A percentile compares a stretch with the other conserved stretches of the same genome.
These are phyloP conservation scores for Alternaria hordeiaustralica DNA, from an alignment of 2,329 filamentous ascomycete genomes.

Conservation along the genomic window DNA sequence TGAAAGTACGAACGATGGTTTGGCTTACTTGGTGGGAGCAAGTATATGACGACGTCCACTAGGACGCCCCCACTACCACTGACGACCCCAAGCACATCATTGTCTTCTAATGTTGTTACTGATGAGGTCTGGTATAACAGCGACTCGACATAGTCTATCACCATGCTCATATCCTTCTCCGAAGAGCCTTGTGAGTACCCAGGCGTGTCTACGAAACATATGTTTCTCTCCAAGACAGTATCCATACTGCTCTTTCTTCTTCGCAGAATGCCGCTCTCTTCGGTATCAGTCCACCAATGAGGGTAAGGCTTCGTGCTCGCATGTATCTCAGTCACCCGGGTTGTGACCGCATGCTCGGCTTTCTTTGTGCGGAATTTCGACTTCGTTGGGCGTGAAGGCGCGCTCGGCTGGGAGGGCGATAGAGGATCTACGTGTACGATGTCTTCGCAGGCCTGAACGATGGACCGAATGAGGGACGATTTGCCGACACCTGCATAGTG, in stretches of 20 bases:
- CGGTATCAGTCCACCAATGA: constrained; percentile 84
- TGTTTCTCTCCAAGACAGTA: constrained; percentile 82
- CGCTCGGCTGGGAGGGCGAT: constrained; percentile 35
- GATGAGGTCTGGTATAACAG: constrained; percentile 69
- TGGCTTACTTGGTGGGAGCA: constrained; percentile 73
- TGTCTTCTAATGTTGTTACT: constrained; percentile 68
- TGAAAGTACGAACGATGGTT: background rate
- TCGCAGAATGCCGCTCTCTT: constrained; percentile 66
- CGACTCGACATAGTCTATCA: constrained; percentile 74
- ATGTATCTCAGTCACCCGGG: constrained; percentile 49
- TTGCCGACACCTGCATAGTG: constrained; percentile 76
- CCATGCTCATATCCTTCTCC: constrained; percentile 35
- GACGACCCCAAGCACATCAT: constrained; percentile 77
- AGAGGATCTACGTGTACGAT: constrained; percentile 90
- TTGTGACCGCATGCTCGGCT: constrained; percentile 25
- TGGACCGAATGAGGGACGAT: constrained; percentile 85
- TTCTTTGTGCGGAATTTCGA: constrained; percentile 37
- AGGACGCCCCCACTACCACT: constrained; percentile 82
- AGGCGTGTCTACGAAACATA: constrained; percentile 91
- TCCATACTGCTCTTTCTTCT: constrained; percentile 73
- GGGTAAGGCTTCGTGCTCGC: constrained; percentile 71
- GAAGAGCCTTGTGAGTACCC: constrained; percentile 61
- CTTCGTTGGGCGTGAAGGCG: constrained; percentile 30
- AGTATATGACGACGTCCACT: constrained; percentile 84
- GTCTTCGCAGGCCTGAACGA: constrained; percentile 85